Evolutionary conservation across 495 filamentous ascomycete species (phyloP).

Genomic region (Penicillium paradoxum): DNA sequence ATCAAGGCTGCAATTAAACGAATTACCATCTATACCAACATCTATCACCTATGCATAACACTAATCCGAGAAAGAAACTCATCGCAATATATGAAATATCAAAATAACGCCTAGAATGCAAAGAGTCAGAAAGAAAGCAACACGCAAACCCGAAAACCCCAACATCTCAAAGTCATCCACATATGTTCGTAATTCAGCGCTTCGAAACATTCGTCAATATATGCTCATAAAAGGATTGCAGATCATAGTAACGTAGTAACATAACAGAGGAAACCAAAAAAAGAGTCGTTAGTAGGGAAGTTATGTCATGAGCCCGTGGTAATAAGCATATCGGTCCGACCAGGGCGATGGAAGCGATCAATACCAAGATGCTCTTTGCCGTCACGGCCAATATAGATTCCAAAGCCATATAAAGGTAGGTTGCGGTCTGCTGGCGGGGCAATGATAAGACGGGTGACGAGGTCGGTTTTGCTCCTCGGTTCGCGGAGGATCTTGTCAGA

Average conservation of each 20-base stretch:
- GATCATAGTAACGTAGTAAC: conserved; percentile 15
- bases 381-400: conserved; percentile 56
- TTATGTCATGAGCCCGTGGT: conserved; percentile 35
- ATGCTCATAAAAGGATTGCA: conserved; percentile 16
- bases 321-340: conserved; percentile 43
- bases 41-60: conserved; percentile 1
- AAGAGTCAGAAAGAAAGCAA: neutral
- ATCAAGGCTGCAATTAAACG: neutral
- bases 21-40: conserved; percentile 4
- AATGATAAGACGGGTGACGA: conserved; percentile 57
- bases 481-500: conserved; percentile 62
- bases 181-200: neutral
- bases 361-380: conserved; percentile 62
- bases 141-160: neutral
- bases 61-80: neutral
- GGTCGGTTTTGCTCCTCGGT: conserved; percentile 54
- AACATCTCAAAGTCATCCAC: neutral
- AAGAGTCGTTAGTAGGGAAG: neutral
- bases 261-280: neutral
- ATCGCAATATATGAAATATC: neutral
- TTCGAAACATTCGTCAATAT: neutral
- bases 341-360: conserved; percentile 52
- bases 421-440: conserved; percentile 43
- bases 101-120: conserved; percentile 11
- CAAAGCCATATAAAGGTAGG: conserved; percentile 55